Conservation (phyloP, 73 alveolate species). For the Paramecium octaurelia region DNA sequence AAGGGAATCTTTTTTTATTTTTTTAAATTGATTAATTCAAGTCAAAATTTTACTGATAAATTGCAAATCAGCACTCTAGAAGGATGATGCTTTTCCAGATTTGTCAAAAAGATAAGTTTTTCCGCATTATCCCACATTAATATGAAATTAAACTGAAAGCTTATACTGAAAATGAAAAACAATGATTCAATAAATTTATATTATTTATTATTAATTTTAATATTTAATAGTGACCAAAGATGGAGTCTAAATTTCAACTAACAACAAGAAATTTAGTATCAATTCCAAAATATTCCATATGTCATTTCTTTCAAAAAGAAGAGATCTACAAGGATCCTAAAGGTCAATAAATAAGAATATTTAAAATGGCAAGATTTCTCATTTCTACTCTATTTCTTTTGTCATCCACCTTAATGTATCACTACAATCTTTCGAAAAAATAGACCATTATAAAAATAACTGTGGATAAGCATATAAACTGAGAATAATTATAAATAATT, state of each 20-base stretch:
- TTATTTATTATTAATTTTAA: background rate
- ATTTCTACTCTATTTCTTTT: background rate
- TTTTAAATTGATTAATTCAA: constrained; percentile 21
- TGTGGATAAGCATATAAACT: background rate
- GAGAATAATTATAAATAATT: background rate
- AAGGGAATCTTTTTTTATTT: background rate
- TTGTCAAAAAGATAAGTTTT: background rate
- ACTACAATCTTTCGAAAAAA: background rate
- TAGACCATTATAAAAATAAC: background rate
- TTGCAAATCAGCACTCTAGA: constrained; percentile 8
- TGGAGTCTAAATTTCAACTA: background rate
- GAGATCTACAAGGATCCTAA: background rate
- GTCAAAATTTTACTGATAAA: constrained; percentile 54
- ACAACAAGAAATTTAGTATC: background rate
- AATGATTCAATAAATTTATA: background rate
- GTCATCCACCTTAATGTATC: background rate
- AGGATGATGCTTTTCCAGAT: background rate
- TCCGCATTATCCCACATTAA: background rate
- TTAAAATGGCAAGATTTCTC: background rate
- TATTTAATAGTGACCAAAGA: background rate
- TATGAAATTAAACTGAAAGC: background rate
- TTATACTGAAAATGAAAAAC: background rate
- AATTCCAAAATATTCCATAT: background rate
- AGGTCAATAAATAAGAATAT: background rate
- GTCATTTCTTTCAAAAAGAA: constrained; percentile 2